Conservation (phyloP, 164 flowering plant genomes). For the Chimonanthus praecox region DNA sequence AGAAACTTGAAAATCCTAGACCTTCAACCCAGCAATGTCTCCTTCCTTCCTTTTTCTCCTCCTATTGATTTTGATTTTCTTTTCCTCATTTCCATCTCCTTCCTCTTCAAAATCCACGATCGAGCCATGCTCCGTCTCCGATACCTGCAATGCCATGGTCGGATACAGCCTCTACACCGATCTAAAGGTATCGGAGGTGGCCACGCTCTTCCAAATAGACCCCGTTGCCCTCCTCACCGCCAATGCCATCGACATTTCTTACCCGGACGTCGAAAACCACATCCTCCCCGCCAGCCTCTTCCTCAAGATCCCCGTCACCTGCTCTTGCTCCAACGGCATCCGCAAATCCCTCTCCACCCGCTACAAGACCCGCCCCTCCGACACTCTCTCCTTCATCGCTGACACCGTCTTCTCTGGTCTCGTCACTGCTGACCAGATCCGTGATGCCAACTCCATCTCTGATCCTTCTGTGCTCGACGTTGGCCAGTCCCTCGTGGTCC, state of each 20-base stretch:
- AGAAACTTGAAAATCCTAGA: too few species aligned
- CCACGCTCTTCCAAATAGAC: slow-evolving; percentile 78
- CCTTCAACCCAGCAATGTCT: not conserved
- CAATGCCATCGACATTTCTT: slow-evolving; percentile 77
- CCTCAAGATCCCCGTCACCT: slow-evolving; percentile 66
- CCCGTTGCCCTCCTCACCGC: slow-evolving; percentile 71
- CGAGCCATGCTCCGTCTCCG: slow-evolving; percentile 80
- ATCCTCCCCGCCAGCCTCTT: slow-evolving; percentile 75
- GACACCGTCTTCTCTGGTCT: slow-evolving; percentile 57
- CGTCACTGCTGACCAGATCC: slow-evolving; percentile 81
- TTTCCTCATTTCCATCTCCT: slow-evolving; percentile 9
- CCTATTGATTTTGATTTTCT: not conserved
- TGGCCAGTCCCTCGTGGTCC: slow-evolving; percentile 56
- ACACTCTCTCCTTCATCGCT: slow-evolving; percentile 56
- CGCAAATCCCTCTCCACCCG: slow-evolving; percentile 55
- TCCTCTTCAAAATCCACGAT: slow-evolving; percentile 66
- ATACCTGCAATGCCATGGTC: slow-evolving; percentile 69
- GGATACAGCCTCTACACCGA: slow-evolving; percentile 92
- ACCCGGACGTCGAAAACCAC: slow-evolving; percentile 88
- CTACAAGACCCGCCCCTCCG: slow-evolving; percentile 82
- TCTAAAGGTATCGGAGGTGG: slow-evolving; percentile 86
- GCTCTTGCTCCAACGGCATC: slow-evolving; percentile 88
- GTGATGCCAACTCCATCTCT: slow-evolving; percentile 60
- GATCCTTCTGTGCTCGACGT: slow-evolving; percentile 61
- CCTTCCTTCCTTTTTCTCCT: not conserved